Evolutionary conservation across 2,329 filamentous ascomycete species (phyloP).

Genomic region (Drechslerella dactyloides): DNA sequence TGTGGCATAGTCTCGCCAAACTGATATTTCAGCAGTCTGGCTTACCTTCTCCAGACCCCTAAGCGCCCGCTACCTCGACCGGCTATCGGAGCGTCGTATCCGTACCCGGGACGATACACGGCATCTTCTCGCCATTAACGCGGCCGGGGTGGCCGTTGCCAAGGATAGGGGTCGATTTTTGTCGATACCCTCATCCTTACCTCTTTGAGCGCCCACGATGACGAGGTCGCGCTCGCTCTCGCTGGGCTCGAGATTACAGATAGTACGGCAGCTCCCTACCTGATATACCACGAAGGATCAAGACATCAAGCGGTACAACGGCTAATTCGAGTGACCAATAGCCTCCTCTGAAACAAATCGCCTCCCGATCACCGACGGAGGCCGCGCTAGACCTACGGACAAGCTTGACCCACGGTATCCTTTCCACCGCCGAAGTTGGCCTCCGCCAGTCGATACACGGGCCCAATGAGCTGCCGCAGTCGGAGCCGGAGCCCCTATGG

Average conservation of each 20-base stretch:
- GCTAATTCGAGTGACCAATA: conserved; percentile 7
- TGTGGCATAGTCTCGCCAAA: too few relatives aligned
- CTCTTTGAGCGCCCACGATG: conserved; percentile 22
- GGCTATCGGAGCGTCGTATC: background rate
- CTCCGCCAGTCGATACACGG: conserved; percentile 80
- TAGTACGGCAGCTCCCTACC: conserved; percentile 12
- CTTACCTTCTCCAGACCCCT: background rate
- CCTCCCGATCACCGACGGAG: conserved; percentile 42
- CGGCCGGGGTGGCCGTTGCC: conserved; percentile 24
- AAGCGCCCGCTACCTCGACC: background rate
- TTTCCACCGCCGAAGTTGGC: conserved; percentile 75
- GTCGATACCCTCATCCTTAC: conserved; percentile 48
- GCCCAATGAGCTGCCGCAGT: conserved; percentile 91
- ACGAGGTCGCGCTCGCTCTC: conserved; percentile 38
- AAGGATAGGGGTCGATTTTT: conserved; percentile 47
- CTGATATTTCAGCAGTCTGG: too few relatives aligned
- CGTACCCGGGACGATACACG: background rate
- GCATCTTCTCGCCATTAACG: background rate
- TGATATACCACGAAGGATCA: background rate
- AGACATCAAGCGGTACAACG: background rate
- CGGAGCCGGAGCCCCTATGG: conserved; percentile 92
- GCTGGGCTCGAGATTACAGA: conserved; percentile 19
- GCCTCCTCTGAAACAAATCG: conserved; percentile 37
- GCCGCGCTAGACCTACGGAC: conserved; percentile 57
- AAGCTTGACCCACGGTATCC: conserved; percentile 81